Evolutionary conservation across 2,329 filamentous ascomycete species (phyloP), one percentile per base, ranked within the genome.

Genomic region (Pseudopithomyces maydicus): DNA sequence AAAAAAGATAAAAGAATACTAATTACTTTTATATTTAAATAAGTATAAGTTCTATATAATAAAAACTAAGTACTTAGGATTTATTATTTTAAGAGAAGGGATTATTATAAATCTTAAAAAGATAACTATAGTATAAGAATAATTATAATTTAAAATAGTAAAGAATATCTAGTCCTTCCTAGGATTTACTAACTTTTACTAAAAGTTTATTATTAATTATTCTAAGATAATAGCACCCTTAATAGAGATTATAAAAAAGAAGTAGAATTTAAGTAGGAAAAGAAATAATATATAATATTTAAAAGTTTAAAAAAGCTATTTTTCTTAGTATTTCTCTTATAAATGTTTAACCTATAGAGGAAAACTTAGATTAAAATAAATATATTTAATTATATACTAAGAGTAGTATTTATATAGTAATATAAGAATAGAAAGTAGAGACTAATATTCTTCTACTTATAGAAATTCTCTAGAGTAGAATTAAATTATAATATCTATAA

Each of bases 371-470:
- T 55, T 38, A 35, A 55, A 33, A 50, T 23, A 41, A 33, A 52
- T 52, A 20, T 52, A 52, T 44, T 35, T 42, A 19, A 48, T 19
- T 57, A 49, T 36, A 20, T 45, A 26, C 8, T 29, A 29, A 8
- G 8, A 29, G 26, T 8, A 29, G 26, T 29, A 8, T 29, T 29
- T 5, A 8, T 54, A 32, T 39, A 50, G 7, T 46, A 20, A 32
- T 33, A 53, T 53, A 53, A 43, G 14, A 41, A 54, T 39, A 57
- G 42, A 29, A 76, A 66, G 39, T 56, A 52, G 47, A 47, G 54
- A 51, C 54, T 41, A 41, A 45, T 64, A n/a, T 52, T 57, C 64
- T 36, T 65, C 73, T 54, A 74, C 71, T 51, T 49, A 66, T 20
- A 52, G 47, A 52, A 55, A 23, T 55, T 48, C 33, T 54, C 36